Percentiles rank a stretch among this genome's conserved stretches.
Evolutionary conservation across 257 asterid species (phyloP).

Genomic region (Petrea volubilis): DNA sequence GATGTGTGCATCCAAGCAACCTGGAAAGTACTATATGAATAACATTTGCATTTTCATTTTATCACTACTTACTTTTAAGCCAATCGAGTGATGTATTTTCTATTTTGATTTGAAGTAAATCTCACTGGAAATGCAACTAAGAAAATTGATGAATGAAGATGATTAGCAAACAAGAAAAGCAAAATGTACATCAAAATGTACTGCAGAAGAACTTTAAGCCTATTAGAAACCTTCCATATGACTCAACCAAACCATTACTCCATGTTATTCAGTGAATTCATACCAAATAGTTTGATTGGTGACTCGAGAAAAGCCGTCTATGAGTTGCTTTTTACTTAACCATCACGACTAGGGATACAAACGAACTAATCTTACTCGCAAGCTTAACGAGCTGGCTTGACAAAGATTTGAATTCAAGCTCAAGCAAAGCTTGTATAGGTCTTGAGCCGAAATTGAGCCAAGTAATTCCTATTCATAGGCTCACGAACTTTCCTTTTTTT

Average conservation of each 20-base stretch:
- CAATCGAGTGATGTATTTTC: not conserved
- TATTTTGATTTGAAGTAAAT: not conserved
- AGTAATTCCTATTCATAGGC: too few species aligned
- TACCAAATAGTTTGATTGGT: not conserved
- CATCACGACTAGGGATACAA: too few species aligned
- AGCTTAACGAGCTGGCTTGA: too few species aligned
- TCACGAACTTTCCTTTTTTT: too few species aligned
- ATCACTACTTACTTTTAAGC: not conserved
- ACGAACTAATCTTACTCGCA: too few species aligned
- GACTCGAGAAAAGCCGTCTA: not conserved
- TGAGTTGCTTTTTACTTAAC: not conserved
- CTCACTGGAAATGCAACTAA: not conserved
- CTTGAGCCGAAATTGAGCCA: too few species aligned
- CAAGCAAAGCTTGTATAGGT: too few species aligned
- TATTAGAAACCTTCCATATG: not conserved
- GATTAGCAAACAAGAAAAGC: not conserved
- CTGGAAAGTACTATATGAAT: not conserved
- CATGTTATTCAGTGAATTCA: not conserved
- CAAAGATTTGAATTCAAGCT: too few species aligned
- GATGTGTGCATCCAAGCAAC: not conserved
- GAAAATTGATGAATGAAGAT: not conserved
- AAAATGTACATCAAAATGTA: not conserved
- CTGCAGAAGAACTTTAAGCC: conserved; percentile 12
- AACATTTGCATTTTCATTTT: not conserved
- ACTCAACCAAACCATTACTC: conserved; percentile 7